Percentiles rank a stretch among this genome's conserved stretches.
Conservation (phyloP, 176 grass and related monocot species). For the Paspalum notatum region DNA sequence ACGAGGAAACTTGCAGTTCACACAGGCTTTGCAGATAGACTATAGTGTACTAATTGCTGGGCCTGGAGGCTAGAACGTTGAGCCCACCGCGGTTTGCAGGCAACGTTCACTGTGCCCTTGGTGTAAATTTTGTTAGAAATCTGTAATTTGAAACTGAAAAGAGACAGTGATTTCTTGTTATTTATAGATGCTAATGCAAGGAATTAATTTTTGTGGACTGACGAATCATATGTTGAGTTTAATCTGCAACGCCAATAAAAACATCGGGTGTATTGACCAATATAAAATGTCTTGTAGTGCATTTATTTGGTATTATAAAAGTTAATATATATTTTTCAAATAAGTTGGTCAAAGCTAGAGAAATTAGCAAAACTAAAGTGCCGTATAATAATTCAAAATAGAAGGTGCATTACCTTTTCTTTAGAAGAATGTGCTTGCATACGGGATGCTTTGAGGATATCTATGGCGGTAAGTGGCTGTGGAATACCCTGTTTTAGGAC, state of each 20-base stretch:
- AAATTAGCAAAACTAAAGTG: background rate
- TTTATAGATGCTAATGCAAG: background rate
- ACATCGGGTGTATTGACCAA: background rate
- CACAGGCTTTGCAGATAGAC: background rate
- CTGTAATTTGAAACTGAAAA: background rate
- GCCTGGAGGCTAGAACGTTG: background rate
- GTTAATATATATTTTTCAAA: background rate
- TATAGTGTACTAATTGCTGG: background rate
- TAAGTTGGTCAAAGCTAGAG: background rate
- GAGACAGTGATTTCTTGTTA: background rate
- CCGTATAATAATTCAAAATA: background rate
- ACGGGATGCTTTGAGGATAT: too few species aligned
- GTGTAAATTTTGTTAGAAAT: slow-evolving; percentile 14
- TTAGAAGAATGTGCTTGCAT: too few species aligned
- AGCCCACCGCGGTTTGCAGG: background rate
- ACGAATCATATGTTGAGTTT: background rate
- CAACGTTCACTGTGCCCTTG: background rate
- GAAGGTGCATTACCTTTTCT: too few species aligned
- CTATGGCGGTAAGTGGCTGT: too few species aligned
- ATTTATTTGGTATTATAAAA: background rate
- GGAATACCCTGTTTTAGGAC: too few species aligned
- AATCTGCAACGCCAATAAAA: background rate
- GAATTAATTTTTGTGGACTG: background rate
- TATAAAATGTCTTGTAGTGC: background rate
- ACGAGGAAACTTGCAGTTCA: background rate